Evolutionary conservation across 768 basidiomycete genomes (phyloP), one percentile per base, ranked within the genome.

Genomic region (Saitozyma podzolica): DNA sequence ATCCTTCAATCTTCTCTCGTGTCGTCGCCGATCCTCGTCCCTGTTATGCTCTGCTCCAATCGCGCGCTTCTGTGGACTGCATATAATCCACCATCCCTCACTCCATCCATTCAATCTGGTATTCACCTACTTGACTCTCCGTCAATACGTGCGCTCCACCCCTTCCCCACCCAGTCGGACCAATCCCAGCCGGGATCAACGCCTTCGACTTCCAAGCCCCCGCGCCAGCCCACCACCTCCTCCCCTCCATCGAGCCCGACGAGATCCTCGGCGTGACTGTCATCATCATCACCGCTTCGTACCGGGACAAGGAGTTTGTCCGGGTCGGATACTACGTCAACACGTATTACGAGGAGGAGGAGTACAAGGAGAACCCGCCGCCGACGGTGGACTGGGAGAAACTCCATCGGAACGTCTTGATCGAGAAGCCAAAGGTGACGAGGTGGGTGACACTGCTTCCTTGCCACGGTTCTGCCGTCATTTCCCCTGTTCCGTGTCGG

Each of bases 291-390:
- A 98, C 94, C 0, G 96, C 92, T 8, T 91, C 90, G 10, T 99
- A 98, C 80, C 87, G 88, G 45, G 95, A 97, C 56, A 94, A 96
- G 74, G 96, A 98, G 78, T 99, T 99, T 74, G 95, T 99, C n/a
- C 87, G 95, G 51, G 94, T 99, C 37, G 96, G 96, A 8, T 98
- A 99, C 78, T 99, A 99, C 80, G 96, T 98, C 81, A 94, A 98
- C 76, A 97, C 94, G 29, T 95, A 98, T 80, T 98, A 97, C 75
- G 95, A 96, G 78, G 91, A 90, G 70, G 90, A 92, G 57, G 92
- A 91, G 80, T 88, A 94, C 87, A 89, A 87, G 77, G 85, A 87
- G 74, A 84, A 80, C 13, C 89, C 87, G 14, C 88, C 90, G 8
- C 65, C 78, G 29, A 83, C 73, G 43, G 90, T 92, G 56, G 80